Evolutionary conservation across 2,329 filamentous ascomycete genomes (phyloP).

Genomic region (Hirsutella thompsonii): DNA sequence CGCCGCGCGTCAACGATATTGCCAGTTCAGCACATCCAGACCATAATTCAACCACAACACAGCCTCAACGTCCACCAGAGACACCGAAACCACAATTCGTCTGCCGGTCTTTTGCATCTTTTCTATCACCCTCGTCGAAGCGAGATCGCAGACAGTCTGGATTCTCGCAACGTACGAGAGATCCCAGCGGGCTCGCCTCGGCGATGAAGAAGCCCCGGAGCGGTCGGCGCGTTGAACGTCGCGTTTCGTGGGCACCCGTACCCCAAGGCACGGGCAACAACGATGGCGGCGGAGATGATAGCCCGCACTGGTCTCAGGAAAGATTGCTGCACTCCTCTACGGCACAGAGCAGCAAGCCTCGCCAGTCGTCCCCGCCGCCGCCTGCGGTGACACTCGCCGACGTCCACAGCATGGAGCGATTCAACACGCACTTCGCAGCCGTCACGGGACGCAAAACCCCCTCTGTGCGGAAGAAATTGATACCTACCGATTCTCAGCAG

Average conservation of each 20-base stretch:
- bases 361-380: conserved; percentile 31
- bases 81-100: conserved; percentile 35
- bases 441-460: conserved; percentile 23
- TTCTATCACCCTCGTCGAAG: conserved; percentile 36
- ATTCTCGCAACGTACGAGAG: conserved; percentile 5
- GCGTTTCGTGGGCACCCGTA: conserved; percentile 23
- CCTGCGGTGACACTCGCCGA: conserved; percentile 22
- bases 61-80: conserved; percentile 11
- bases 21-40: background rate
- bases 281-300: background rate
- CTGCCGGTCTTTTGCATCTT: conserved; percentile 38
- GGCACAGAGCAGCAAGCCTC: conserved; percentile 6
- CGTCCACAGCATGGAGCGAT: conserved; percentile 21
- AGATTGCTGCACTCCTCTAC: conserved; percentile 1
- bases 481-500: conserved; percentile 29
- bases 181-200: conserved; percentile 16
- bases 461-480: conserved; percentile 18
- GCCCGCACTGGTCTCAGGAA: background rate
- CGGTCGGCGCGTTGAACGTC: conserved; percentile 11
- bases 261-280: background rate
- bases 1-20: background rate
- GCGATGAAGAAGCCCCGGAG: conserved; percentile 21
- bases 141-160: conserved; percentile 10
- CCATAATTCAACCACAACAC: background rate
- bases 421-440: conserved; percentile 33